Percentiles rank a stretch among this genome's conserved stretches.
Evolutionary conservation across 208 protist genomes (phyloP).

Genomic region (Herpetomonas samuelpessoai): DNA sequence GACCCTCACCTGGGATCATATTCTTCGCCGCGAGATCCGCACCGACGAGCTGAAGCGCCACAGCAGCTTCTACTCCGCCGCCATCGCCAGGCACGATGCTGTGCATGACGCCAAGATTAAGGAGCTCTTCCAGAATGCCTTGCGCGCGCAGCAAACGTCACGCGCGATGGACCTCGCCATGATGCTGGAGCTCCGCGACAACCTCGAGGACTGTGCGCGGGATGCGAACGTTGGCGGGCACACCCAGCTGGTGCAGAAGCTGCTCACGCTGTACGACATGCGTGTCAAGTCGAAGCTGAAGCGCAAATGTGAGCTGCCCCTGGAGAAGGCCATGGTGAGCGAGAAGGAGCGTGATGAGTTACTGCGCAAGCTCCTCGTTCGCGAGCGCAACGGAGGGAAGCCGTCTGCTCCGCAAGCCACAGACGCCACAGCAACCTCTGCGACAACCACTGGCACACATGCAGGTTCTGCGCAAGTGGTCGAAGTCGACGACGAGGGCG

Average conservation of each 20-base stretch:
- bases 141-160: slow-evolving; percentile 65
- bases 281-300: slow-evolving; percentile 54
- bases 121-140: slow-evolving; percentile 65
- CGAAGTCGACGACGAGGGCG: not conserved
- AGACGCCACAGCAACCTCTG: not conserved
- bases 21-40: slow-evolving; percentile 70
- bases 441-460: not conserved
- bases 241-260: slow-evolving; percentile 60
- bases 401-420: not conserved
- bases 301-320: slow-evolving; percentile 64
- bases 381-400: slow-evolving; percentile 15
- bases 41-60: slow-evolving; percentile 78
- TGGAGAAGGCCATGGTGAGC: slow-evolving; percentile 49
- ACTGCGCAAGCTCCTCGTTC: slow-evolving; percentile 52
- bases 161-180: slow-evolving; percentile 79
- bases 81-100: slow-evolving; percentile 72
- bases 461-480: not conserved
- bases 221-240: slow-evolving; percentile 60
- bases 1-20: slow-evolving; percentile 49
- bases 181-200: slow-evolving; percentile 79
- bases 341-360: slow-evolving; percentile 68
- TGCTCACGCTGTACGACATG: slow-evolving; percentile 68
- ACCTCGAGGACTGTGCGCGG: slow-evolving; percentile 62
- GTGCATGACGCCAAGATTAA: slow-evolving; percentile 74
- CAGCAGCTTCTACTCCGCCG: slow-evolving; percentile 58